phyloP scores from a whole-genome alignment of 805 yeast genomes.

The Candida sakaeoensis region DNA sequence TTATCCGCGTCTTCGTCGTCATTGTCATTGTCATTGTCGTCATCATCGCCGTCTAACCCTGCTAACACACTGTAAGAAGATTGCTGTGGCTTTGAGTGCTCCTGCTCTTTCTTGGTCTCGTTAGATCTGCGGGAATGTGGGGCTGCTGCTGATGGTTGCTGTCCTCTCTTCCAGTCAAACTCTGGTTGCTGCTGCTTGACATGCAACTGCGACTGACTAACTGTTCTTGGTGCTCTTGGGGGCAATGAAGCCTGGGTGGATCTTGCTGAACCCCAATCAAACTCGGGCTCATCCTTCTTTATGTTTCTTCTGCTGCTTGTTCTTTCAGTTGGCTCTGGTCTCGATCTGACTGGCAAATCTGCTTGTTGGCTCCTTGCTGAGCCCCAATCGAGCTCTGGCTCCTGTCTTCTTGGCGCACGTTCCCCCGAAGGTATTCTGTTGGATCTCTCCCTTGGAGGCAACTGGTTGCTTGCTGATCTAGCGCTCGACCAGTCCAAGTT shows the following conservation, averaged over 20 bases:
- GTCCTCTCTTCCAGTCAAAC: conserved; percentile 39
- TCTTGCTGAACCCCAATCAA: conserved; percentile 49
- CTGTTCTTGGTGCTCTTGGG: conserved; percentile 11
- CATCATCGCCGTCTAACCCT: conserved; percentile 31
- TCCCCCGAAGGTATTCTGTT: conserved; percentile 19
- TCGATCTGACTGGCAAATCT: conserved; percentile 31
- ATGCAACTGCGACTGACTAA: conserved; percentile 5
- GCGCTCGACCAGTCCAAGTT: conserved; percentile 60
- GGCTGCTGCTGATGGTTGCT: conserved; percentile 15
- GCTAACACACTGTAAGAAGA: conserved; percentile 32
- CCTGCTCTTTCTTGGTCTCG: conserved; percentile 20
- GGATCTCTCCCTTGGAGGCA: conserved; percentile 37
- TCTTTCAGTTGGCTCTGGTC: conserved; percentile 39
- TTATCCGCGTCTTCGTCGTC: conserved; percentile 14
- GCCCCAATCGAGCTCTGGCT: conserved; percentile 42
- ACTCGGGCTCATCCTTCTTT: conserved; percentile 24
- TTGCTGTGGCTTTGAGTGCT: conserved; percentile 28
- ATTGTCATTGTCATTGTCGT: conserved; percentile 19
- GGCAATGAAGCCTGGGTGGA: conserved; percentile 20
- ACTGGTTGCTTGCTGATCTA: conserved; percentile 30
- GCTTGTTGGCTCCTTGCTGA: conserved; percentile 29
- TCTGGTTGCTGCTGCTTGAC: conserved; percentile 21
- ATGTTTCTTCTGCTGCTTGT: conserved; percentile 22
- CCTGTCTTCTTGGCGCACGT: conserved; percentile 30
- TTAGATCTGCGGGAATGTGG: conserved; percentile 7